Conservation (phyloP, 257 asterid species). For the Penstemon eatonii region DNA sequence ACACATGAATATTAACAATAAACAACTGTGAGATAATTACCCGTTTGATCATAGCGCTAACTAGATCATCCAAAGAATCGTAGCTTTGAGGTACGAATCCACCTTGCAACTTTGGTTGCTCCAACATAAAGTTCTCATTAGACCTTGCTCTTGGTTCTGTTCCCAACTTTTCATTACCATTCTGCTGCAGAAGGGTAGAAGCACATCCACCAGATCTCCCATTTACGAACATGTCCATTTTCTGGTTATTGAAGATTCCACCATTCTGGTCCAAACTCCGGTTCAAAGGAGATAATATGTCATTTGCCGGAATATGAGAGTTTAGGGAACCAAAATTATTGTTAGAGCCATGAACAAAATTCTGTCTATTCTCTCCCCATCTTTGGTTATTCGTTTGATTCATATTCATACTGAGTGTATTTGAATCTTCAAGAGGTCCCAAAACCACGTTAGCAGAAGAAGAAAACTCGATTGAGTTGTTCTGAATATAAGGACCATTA, state of each 20-base stretch:
- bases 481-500: constrained; percentile 38
- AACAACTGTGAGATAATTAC: constrained; percentile 28
- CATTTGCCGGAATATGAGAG: constrained; percentile 42
- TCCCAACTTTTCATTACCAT: constrained; percentile 32
- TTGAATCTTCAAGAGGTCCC: constrained; percentile 49
- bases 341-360: constrained; percentile 37
- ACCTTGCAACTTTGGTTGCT: constrained; percentile 53
- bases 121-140: constrained; percentile 47
- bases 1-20: background rate
- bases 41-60: constrained; percentile 50
- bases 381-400: constrained; percentile 36
- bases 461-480: constrained; percentile 44
- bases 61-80: constrained; percentile 48
- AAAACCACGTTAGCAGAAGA: constrained; percentile 38
- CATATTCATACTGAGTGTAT: constrained; percentile 2
- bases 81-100: constrained; percentile 44
- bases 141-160: constrained; percentile 40
- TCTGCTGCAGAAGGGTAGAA: constrained; percentile 43
- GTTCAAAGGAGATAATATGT: constrained; percentile 31
- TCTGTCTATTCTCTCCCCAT: constrained; percentile 48
- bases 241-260: constrained; percentile 37
- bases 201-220: constrained; percentile 45
- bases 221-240: constrained; percentile 42
- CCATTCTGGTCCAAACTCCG: constrained; percentile 31
- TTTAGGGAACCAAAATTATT: constrained; percentile 36